Conservation (phyloP, 176 grass and related monocot genomes). For the Aegilops bicornis region DNA sequence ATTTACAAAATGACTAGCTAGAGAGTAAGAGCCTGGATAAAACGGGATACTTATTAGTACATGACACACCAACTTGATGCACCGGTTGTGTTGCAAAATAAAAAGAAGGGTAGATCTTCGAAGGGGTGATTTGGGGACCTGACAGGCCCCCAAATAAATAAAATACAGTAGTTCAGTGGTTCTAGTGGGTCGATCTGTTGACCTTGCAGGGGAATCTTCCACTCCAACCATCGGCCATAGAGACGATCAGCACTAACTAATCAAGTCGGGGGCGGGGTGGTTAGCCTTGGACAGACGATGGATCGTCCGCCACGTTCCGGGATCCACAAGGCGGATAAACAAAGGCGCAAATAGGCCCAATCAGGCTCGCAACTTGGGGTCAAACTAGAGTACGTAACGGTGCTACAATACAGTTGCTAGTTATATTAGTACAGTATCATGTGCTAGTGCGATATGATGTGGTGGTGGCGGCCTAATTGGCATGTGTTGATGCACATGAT, state of each 20-base stretch:
- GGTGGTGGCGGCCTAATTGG: too few species aligned
- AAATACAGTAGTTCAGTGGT: neutral
- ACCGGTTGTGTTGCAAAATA: too few species aligned
- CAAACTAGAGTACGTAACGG: neutral
- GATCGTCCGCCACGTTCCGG: neutral
- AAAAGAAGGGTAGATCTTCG: too few species aligned
- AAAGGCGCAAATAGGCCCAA: neutral
- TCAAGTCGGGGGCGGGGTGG: neutral
- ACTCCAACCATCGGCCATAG: neutral
- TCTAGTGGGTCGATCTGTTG: neutral
- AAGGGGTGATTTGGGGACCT: neutral
- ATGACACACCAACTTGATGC: too few species aligned
- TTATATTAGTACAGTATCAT: too few species aligned
- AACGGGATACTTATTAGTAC: too few species aligned
- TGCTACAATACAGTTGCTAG: neutral
- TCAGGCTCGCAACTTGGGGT: neutral
- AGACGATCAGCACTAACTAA: neutral
- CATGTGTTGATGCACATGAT: too few species aligned
- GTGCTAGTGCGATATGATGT: too few species aligned
- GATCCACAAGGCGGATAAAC: neutral
- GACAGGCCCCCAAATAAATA: neutral
- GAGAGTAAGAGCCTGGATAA: too few species aligned
- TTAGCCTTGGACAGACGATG: neutral
- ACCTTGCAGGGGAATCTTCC: neutral
- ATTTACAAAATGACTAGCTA: too few species aligned